Percentiles rank a stretch among this genome's conserved stretches.
These are phyloP conservation scores for Trebouxia sp. DNA, from an alignment of 139 green algal species.

Conservation along the genomic window DNA sequence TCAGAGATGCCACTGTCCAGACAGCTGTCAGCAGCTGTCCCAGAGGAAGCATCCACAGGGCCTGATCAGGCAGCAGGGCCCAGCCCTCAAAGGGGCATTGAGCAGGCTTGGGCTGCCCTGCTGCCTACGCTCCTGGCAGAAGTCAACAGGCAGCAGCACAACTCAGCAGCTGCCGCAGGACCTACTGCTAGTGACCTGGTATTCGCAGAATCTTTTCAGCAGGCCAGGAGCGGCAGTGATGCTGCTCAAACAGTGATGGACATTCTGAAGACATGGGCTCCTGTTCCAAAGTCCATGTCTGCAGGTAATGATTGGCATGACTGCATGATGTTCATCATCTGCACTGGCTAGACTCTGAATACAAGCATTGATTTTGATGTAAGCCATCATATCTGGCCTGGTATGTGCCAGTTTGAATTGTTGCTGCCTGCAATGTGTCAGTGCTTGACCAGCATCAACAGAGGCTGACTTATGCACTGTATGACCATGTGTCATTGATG, in stretches of 20 bases:
- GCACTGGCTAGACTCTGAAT: no score
- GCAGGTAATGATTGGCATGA: no score
- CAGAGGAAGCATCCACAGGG: background rate
- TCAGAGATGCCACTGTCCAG: background rate
- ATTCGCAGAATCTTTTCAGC: no score
- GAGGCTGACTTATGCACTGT: no score
- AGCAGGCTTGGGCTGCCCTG: constrained; percentile 14
- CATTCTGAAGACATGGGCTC: background rate
- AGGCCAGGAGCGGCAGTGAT: background rate
- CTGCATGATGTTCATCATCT: no score
- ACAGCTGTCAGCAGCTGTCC: background rate
- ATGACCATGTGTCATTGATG: no score
- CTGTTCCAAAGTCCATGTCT: background rate
- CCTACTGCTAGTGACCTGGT: background rate
- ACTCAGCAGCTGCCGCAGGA: background rate
- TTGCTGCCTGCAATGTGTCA: no score
- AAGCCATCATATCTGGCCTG: no score
- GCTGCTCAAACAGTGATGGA: background rate
- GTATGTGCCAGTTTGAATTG: no score
- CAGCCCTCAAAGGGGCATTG: background rate
- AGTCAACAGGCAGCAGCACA: background rate
- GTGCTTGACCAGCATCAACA: no score
- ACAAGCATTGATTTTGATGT: no score
- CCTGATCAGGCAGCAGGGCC: background rate
- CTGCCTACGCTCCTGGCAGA: constrained; percentile 1